Evolutionary conservation across 805 yeast species (phyloP).

Genomic region (Yarrowia porcina): DNA sequence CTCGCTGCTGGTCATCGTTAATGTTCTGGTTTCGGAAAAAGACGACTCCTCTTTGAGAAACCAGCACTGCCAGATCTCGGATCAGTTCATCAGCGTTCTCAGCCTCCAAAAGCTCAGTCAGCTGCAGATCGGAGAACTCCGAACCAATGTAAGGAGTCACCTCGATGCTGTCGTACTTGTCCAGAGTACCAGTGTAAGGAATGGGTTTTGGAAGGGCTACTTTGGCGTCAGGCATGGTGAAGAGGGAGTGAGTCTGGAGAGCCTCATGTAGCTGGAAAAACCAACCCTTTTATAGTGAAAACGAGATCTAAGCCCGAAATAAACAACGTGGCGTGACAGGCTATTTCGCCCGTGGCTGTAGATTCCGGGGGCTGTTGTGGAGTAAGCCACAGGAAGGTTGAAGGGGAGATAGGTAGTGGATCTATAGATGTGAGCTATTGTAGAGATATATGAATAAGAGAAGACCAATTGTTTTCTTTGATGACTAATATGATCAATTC

Average conservation of each 20-base stretch:
- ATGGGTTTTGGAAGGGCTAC: constrained; percentile 1
- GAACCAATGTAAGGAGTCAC: constrained; percentile 38
- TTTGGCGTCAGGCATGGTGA: constrained; percentile 14
- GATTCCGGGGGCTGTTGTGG: not conserved
- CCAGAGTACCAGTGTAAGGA: constrained; percentile 33
- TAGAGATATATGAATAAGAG: no score
- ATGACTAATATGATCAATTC: no score
- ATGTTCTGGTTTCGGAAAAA: constrained; percentile 48
- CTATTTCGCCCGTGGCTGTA: not conserved
- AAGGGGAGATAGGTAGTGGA: not conserved
- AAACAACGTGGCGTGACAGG: constrained; percentile 15
- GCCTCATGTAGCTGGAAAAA: not conserved
- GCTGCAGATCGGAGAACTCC: constrained; percentile 34
- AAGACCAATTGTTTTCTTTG: no score
- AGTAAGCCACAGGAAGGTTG: constrained; percentile 11
- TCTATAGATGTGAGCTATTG: no score
- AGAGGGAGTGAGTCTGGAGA: not conserved
- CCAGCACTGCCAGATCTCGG: constrained; percentile 47
- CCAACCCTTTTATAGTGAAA: no score
- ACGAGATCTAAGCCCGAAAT: not conserved
- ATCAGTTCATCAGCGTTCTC: constrained; percentile 32
- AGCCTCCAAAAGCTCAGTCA: constrained; percentile 34
- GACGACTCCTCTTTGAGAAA: constrained; percentile 51
- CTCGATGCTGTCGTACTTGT: constrained; percentile 34
- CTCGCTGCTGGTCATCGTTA: constrained; percentile 35